Base-by-base conservation (phyloP, 1,284 basidiomycete species). In the Cutaneotrichosporon cavernicola region DNA sequence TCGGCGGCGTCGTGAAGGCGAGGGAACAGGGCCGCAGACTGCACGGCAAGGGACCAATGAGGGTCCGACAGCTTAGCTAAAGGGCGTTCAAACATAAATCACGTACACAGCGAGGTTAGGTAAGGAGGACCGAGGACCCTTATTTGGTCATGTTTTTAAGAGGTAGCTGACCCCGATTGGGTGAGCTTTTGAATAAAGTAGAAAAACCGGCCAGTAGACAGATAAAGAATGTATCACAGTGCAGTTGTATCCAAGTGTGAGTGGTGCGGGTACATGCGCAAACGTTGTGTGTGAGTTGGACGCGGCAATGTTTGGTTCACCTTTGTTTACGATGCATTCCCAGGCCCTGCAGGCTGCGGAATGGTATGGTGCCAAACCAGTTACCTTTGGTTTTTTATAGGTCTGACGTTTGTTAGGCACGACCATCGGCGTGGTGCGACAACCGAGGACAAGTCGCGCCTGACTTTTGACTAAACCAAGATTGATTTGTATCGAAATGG, bases 71-170 rank as follows among this genome's bases (percentile, higher is more conserved):
- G 51, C 31, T 32, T 53, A 53, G 16, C 30, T 2, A 26, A 22
- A 11, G 21, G 5, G 22, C 11, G 30, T 4, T 14, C 22, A 6
- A 13, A 30, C 11, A 30, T 30, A 9, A 13, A 13, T 5, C n/a
- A 22, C 49, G 22, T 8, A 11, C 9, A 14, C 22, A 11, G n/a
- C n/a, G 49, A 26, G 7, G 49, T 30, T 7, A 16, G 5, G 14
- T 7, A 30, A 9, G 11, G 22, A 14, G 9, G 13, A 50, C 49
- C 49, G 22, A 14, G 9, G 13, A 50, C 49, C 49, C 49, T 50
- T 30, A 50, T 50, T 50, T 22, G 13, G 30, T n/a, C 51, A 53
- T 53, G 49, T 51, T 51, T 51, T 51, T 30, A 4, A 51, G 22
- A 46, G 5, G 16, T 6, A 18, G 18, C 43, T 46, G 43, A 18